phyloP scores from a whole-genome alignment of 176 grass and related monocot genomes.

The Stipa capillata region DNA sequence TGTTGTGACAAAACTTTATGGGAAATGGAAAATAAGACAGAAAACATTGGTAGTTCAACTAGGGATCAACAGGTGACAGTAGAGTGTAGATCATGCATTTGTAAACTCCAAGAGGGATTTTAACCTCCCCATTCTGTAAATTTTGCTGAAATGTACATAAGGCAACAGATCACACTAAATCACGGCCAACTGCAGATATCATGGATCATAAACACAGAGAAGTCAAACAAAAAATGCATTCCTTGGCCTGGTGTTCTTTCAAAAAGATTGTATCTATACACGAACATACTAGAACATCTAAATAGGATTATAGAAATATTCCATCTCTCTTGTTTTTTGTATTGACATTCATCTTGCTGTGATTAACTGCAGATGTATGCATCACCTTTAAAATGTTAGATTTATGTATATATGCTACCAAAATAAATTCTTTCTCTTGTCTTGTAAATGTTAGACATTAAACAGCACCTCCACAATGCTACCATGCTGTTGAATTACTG shows the following conservation, averaged over 20 bases:
- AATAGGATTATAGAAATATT: neutral
- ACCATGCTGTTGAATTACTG: neutral
- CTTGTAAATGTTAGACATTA: neutral
- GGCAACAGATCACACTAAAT: neutral
- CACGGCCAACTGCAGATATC: neutral
- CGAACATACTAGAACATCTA: too few species aligned
- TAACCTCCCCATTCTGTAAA: neutral
- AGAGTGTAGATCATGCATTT: constrained; percentile 5
- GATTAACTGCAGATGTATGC: neutral
- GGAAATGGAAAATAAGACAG: constrained; percentile 2
- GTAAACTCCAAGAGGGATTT: neutral
- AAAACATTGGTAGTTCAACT: neutral
- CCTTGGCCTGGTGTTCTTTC: neutral
- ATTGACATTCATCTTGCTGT: neutral
- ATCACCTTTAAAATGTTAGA: neutral
- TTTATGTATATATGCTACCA: neutral
- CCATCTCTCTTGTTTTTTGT: neutral
- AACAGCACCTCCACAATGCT: too few species aligned
- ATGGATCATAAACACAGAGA: constrained; percentile 1
- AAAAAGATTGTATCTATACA: neutral
- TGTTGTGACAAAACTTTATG: too few species aligned
- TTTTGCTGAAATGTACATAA: neutral
- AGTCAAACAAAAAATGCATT: constrained; percentile 5
- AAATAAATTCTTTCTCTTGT: too few species aligned
- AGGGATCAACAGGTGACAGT: neutral